Evolutionary conservation across 2,329 filamentous ascomycete species (phyloP).

Genomic region (Phoma sp.): DNA sequence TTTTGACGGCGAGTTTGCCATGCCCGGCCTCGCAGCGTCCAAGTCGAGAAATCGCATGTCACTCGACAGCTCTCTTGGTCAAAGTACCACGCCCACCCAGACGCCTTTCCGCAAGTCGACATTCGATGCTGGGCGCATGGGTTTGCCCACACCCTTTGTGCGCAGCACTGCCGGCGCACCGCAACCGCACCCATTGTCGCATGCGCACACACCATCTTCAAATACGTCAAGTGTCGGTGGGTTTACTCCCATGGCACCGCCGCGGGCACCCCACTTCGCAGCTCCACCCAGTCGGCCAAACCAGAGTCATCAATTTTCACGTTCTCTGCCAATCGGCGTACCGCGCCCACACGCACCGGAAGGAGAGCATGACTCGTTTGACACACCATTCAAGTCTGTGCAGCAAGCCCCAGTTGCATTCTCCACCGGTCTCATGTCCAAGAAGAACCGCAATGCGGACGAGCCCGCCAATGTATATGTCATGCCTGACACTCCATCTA

Average conservation of each 20-base stretch:
- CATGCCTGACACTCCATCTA: constrained; percentile 96
- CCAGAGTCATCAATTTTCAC: constrained; percentile 63
- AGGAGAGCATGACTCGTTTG: constrained; percentile 63
- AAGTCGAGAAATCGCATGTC: constrained; percentile 74
- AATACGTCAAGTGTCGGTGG: constrained; percentile 79
- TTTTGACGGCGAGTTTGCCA: constrained; percentile 57
- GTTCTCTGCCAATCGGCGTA: constrained; percentile 74
- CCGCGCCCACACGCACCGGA: constrained; percentile 58
- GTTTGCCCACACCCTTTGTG: constrained; percentile 29
- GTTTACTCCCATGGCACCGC: constrained; percentile 54
- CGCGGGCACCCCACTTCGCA: constrained; percentile 39
- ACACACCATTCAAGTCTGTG: constrained; percentile 79
- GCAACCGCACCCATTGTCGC: constrained; percentile 79
- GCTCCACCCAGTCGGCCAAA: constrained; percentile 27
- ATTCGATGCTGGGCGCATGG: constrained; percentile 39
- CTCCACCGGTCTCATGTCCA: constrained; percentile 87
- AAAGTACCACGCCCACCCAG: constrained; percentile 69
- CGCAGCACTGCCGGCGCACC: constrained; percentile 30
- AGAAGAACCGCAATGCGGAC: constrained; percentile 82
- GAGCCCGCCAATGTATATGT: constrained; percentile 63
- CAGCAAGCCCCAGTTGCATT: constrained; percentile 78
- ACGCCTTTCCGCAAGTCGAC: constrained; percentile 56
- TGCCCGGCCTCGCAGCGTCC: constrained; percentile 60
- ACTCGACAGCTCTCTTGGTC: constrained; percentile 76
- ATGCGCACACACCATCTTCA: constrained; percentile 84